A percentile compares a stretch with the other conserved stretches of the same genome.
Evolutionary conservation across 441 rosid genomes (phyloP).

Genomic region (Mallotus repandus): DNA sequence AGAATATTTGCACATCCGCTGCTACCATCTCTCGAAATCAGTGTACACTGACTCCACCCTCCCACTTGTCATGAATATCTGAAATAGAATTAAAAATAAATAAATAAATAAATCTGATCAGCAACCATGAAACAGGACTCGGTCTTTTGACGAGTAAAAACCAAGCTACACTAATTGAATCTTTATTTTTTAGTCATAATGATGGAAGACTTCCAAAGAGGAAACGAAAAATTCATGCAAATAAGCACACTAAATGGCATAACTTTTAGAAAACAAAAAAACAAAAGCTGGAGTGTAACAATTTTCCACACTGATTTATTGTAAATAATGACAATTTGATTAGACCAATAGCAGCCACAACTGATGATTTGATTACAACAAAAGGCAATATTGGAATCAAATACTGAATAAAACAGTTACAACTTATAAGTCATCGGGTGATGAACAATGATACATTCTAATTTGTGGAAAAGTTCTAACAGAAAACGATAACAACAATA

Average conservation of each 20-base stretch:
- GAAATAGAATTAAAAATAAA: not conserved
- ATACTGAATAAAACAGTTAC: too few relatives aligned
- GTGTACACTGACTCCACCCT: not conserved
- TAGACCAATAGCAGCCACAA: not conserved
- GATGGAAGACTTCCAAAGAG: not conserved
- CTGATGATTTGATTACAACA: not conserved
- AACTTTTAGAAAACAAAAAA: not conserved
- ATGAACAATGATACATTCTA: not conserved
- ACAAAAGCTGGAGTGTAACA: not conserved
- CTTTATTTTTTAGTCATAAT: not conserved
- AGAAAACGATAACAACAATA: not conserved
- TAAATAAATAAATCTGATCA: not conserved
- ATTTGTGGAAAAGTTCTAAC: not conserved
- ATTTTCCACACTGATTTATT: not conserved
- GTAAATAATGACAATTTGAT: not conserved
- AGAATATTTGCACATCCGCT: too few relatives aligned
- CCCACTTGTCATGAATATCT: not conserved
- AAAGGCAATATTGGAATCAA: not conserved
- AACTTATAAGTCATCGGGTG: not conserved
- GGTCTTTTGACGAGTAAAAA: not conserved
- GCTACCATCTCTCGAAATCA: not conserved
- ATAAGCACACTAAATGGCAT: not conserved
- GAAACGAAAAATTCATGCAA: not conserved
- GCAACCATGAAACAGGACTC: not conserved
- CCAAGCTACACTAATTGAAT: not conserved